A percentile compares a stretch with the other conserved stretches of the same genome.
These are phyloP conservation scores for Termitomyces sp. DNA, from an alignment of 768 basidiomycete genomes.

Conservation along the genomic window DNA sequence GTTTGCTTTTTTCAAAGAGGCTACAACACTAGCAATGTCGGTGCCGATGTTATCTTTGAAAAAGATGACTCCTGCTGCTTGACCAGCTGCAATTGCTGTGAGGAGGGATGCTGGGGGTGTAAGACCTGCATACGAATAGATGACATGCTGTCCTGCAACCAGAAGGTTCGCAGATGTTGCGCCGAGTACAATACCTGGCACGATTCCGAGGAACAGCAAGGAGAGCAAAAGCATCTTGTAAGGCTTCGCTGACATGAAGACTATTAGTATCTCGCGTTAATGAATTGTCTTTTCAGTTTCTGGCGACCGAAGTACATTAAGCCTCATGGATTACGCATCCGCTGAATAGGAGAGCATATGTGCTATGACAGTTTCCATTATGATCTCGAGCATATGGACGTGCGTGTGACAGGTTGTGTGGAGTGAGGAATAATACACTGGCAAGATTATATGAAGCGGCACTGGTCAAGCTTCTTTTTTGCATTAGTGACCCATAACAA, in stretches of 20 bases:
- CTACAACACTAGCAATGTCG: conserved; percentile 7
- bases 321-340: background rate
- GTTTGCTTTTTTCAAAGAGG: conserved; percentile 13
- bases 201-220: conserved; percentile 1
- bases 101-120: conserved; percentile 10
- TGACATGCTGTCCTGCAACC: conserved; percentile 12
- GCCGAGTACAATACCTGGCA: background rate
- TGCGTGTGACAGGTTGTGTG: too few relatives aligned
- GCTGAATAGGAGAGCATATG: conserved; percentile 1
- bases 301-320: background rate
- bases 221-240: background rate
- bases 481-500: background rate
- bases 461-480: background rate
- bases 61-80: conserved; percentile 13
- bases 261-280: background rate
- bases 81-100: conserved; percentile 10
- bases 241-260: too few relatives aligned
- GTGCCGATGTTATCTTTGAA: conserved; percentile 11
- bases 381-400: background rate
- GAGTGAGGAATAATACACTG: too few relatives aligned
- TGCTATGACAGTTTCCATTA: background rate
- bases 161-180: conserved; percentile 8
- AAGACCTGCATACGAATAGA: conserved; percentile 11
- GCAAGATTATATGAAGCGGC: background rate
- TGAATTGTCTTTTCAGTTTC: background rate